Evolutionary conservation across 2,329 filamentous ascomycete genomes (phyloP).

Genomic region (Penicillium sp.): DNA sequence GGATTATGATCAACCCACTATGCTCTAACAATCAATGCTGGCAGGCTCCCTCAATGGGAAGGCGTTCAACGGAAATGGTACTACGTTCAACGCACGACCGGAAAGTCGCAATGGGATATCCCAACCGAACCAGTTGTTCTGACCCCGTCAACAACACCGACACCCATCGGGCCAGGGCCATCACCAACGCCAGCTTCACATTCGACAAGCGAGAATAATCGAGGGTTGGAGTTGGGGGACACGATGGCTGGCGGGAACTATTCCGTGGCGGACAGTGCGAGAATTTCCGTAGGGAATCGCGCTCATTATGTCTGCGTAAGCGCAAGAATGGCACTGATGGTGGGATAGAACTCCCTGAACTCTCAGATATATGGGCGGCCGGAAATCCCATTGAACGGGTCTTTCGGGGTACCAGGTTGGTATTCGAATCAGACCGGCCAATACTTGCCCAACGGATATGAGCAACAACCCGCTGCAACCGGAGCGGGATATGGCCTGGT

Average conservation of each 20-base stretch:
- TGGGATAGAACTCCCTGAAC: constrained; percentile 26
- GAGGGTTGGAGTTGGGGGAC: constrained; percentile 5
- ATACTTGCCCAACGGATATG: constrained; percentile 5
- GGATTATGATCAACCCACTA: not conserved
- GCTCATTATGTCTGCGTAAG: constrained; percentile 22
- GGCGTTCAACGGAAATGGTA: constrained; percentile 40
- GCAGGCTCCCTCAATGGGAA: constrained; percentile 43
- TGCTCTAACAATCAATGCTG: not conserved
- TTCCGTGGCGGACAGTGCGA: constrained; percentile 19
- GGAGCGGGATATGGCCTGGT: constrained; percentile 7
- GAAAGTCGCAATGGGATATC: constrained; percentile 43
- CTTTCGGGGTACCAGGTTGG: constrained; percentile 17
- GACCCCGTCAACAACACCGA: constrained; percentile 36
- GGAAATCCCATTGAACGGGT: constrained; percentile 15
- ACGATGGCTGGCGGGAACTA: constrained; percentile 17
- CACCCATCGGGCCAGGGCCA: constrained; percentile 28
- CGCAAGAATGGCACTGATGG: constrained; percentile 27
- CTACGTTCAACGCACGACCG: constrained; percentile 42
- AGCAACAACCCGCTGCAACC: not conserved
- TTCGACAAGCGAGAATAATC: constrained; percentile 24
- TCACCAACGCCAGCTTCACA: constrained; percentile 28
- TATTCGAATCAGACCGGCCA: constrained; percentile 18
- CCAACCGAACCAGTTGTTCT: constrained; percentile 41
- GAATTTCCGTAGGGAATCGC: constrained; percentile 29
- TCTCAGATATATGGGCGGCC: constrained; percentile 17